phyloP scores from a whole-genome alignment of 1,139 yeast species.

The Hanseniaspora sp. region DNA sequence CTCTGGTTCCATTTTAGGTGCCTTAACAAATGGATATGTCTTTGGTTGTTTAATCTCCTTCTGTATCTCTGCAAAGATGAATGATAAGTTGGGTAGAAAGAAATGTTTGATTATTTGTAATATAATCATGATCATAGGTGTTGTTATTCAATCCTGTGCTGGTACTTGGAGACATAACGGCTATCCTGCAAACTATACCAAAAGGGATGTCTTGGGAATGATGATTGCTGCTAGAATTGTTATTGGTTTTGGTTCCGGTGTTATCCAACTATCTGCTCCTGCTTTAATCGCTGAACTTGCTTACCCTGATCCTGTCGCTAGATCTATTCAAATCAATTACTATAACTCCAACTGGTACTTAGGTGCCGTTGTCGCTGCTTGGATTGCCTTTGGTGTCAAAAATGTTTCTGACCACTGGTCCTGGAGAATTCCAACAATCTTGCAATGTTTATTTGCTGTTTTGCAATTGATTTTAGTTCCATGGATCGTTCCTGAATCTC shows the following conservation, averaged over 20 bases:
- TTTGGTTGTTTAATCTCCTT: conserved; percentile 35
- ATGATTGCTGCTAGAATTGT: conserved; percentile 40
- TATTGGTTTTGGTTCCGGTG: conserved; percentile 40
- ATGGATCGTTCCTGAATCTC: conserved; percentile 24
- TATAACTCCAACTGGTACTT: conserved; percentile 44
- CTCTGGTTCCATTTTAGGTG: conserved; percentile 37
- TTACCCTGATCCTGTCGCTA: conserved; percentile 33
- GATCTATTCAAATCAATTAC: conserved; percentile 38
- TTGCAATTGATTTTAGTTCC: conserved; percentile 24
- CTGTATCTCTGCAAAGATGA: conserved; percentile 29
- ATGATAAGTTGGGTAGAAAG: conserved; percentile 42
- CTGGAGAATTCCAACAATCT: conserved; percentile 37
- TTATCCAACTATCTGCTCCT: conserved; percentile 37
- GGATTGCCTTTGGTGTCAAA: conserved; percentile 41
- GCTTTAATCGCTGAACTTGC: conserved; percentile 36
- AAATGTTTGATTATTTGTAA: conserved; percentile 35
- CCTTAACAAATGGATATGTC: conserved; percentile 41
- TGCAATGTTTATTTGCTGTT: conserved; percentile 35
- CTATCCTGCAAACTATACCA: conserved; percentile 14
- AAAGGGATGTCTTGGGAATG: conserved; percentile 32
- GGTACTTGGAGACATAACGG: conserved; percentile 22
- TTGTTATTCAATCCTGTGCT: conserved; percentile 37
- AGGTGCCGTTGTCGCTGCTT: conserved; percentile 47
- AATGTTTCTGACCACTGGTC: conserved; percentile 29
- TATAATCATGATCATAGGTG: conserved; percentile 35